Conservation (phyloP, 208 protist species). For the Wallacemonas sp. region DNA sequence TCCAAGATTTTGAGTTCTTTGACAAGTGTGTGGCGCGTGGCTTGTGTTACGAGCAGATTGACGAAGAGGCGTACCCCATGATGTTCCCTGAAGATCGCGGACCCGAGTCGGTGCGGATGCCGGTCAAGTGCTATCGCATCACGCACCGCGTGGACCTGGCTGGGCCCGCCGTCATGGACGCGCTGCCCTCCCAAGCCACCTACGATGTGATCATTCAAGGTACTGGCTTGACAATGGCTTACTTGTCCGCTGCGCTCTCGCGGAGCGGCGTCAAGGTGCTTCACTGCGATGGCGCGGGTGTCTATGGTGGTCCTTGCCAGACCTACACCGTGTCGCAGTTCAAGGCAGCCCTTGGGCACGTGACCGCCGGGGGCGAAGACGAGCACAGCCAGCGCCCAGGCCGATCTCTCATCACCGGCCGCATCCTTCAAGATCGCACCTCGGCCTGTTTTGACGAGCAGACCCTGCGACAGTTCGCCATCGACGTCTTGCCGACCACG, state of each 20-base stretch:
- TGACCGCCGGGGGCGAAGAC: neutral
- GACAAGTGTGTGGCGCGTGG: constrained; percentile 81
- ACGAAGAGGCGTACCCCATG: constrained; percentile 79
- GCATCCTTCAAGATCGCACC: neutral
- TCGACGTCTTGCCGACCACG: constrained; percentile 71
- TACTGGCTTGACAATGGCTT: constrained; percentile 83
- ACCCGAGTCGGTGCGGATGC: constrained; percentile 74
- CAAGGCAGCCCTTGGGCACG: constrained; percentile 23
- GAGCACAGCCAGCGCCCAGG: too few species aligned
- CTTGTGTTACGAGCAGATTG: constrained; percentile 69
- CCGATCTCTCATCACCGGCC: neutral
- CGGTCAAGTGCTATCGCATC: constrained; percentile 81
- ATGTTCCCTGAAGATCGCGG: constrained; percentile 90
- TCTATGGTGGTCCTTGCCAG: constrained; percentile 75
- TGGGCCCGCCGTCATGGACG: constrained; percentile 44
- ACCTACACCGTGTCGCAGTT: constrained; percentile 49
- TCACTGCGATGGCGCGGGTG: constrained; percentile 83
- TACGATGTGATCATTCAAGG: constrained; percentile 90
- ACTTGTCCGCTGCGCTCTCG: constrained; percentile 81
- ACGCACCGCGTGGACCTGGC: constrained; percentile 54
- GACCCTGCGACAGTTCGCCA: constrained; percentile 32
- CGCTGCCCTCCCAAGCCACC: constrained; percentile 1
- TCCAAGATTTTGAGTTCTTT: constrained; percentile 87
- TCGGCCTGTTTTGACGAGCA: constrained; percentile 25
- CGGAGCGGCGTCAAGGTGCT: constrained; percentile 86